phyloP scores from a whole-genome alignment of 441 rosid species.

The Melastoma candidum region DNA sequence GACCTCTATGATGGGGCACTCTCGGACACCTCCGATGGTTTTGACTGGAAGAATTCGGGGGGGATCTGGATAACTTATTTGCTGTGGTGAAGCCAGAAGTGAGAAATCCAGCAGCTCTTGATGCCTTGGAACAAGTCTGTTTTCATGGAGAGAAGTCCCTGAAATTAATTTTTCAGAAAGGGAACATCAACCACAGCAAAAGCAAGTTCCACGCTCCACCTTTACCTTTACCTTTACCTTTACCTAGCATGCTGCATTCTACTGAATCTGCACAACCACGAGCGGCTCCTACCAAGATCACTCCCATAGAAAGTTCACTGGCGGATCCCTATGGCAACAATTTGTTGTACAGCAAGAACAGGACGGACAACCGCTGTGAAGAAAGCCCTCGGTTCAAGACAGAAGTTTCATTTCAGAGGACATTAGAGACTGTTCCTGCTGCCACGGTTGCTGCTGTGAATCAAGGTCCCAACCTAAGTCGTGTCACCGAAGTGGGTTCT shows the following conservation, averaged over 20 bases:
- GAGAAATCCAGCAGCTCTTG: conserved; percentile 25
- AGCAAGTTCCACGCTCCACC: conserved; percentile 34
- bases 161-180: conserved; percentile 36
- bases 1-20: conserved; percentile 38
- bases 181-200: conserved; percentile 23
- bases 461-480: conserved; percentile 26
- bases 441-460: conserved; percentile 23
- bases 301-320: conserved; percentile 22
- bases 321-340: conserved; percentile 18
- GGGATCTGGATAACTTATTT: conserved; percentile 33
- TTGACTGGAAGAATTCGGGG: conserved; percentile 28
- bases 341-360: conserved; percentile 25
- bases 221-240: not conserved
- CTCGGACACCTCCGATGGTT: conserved; percentile 29
- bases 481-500: conserved; percentile 30
- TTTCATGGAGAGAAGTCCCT: conserved; percentile 43
- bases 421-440: conserved; percentile 26
- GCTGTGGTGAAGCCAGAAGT: conserved; percentile 22
- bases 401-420: conserved; percentile 24
- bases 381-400: conserved; percentile 21
- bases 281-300: conserved; percentile 22
- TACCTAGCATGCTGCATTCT: conserved; percentile 23
- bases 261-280: conserved; percentile 18
- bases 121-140: conserved; percentile 24
- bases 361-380: conserved; percentile 20